Evolutionary conservation across 108 stramenopile genomes (phyloP), one percentile per base, ranked within the genome.

Genomic region (Cylindrotheca fusiformis): DNA sequence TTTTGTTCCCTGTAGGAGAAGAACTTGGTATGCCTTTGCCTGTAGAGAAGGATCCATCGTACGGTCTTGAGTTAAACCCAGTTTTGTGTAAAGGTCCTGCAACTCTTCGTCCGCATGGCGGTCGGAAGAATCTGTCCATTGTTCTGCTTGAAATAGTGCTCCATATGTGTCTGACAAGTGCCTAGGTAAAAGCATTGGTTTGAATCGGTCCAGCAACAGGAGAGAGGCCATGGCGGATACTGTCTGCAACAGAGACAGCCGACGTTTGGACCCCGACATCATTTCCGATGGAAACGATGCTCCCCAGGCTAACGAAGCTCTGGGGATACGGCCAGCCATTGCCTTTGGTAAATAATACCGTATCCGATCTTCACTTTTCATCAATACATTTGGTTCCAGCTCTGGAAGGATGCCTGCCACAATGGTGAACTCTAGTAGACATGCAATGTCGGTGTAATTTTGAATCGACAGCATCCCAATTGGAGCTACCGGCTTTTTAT

Each of bases 181-280:
- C n/a, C 91, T 67, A 33, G 91, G 88, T 30, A 93, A 63, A 4
- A 93, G 62, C 91, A 93, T 93, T 31, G 91, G 91, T 33, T 86
- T 77, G 69, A 93, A 93, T 58, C 91, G 77, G 86, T 93, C 91
- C 70, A 93, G 58, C 36, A 85, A 36, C n/a, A 90, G 56, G 19
- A 93, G 17, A 48, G 46, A 20, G 1, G 29, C 2, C 2, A 30
- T n/a, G 1, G 55, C 32, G 1, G 1, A 17, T 30, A 17, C 1
- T 20, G 8, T 12, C 10, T 4, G 3, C 21, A 32, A 17, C 20
- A n/a, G 28, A 17, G 26, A 23, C 5, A 25, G 50, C 25, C 12
- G 44, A 6, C 14, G 6, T 41, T 41, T 14, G 10, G 36, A 41
- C 6, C 10, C 36, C 14, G 36, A 41, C 14, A 41, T 41, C 10